Evolutionary conservation across 768 basidiomycete species (phyloP).

Genomic region (Rhizopogon roseolus): DNA sequence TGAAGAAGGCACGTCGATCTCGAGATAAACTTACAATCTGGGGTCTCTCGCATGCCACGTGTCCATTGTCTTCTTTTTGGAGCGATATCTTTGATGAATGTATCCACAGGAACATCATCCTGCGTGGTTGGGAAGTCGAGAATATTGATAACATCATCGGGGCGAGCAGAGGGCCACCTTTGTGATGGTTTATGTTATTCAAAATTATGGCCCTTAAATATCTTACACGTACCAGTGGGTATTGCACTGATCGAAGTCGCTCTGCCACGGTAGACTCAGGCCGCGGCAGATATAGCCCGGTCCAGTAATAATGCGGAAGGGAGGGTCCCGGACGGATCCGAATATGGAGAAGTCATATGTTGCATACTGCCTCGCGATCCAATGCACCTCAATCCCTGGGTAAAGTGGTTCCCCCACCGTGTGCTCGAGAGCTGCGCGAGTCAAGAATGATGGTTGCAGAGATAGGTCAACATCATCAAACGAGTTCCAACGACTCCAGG

Average conservation of each 20-base stretch:
- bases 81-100: not conserved
- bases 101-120: not conserved
- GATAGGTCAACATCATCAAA: constrained; percentile 16
- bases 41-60: constrained; percentile 1
- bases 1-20: not conserved
- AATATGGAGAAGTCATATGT: constrained; percentile 11
- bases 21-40: not conserved
- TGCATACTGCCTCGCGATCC: constrained; percentile 20
- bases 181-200: not conserved
- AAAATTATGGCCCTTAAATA: not conserved
- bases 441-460: constrained; percentile 19
- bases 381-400: constrained; percentile 30
- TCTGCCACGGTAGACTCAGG: constrained; percentile 33
- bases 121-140: not conserved
- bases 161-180: constrained; percentile 7
- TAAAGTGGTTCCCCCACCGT: constrained; percentile 30
- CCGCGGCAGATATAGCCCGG: constrained; percentile 26
- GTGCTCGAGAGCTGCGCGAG: constrained; percentile 23
- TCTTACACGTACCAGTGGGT: constrained; percentile 24
- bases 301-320: constrained; percentile 20
- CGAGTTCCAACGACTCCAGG: constrained; percentile 1
- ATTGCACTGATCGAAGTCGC: constrained; percentile 27
- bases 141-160: constrained; percentile 7
- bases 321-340: constrained; percentile 4
- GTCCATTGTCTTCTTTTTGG: constrained; percentile 2